Conservation (phyloP, 2,329 filamentous ascomycete species). For the Dothistroma septosporum region DNA sequence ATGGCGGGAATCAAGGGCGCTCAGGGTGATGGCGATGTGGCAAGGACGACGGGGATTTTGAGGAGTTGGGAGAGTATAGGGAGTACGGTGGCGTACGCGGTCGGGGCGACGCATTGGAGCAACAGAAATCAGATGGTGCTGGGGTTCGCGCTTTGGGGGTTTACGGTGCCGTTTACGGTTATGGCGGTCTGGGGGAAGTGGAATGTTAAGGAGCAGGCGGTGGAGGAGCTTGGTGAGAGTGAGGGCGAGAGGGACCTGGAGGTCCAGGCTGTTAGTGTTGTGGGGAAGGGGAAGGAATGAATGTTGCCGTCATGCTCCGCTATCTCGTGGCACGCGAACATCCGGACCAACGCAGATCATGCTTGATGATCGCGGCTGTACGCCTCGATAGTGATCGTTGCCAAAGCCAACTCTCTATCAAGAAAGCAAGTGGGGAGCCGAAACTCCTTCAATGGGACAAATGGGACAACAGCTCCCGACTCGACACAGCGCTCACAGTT, state of each 20-base stretch:
- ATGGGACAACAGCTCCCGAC: too few species aligned
- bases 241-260: not conserved
- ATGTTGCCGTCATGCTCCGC: too few species aligned
- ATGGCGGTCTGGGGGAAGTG: slow-evolving; percentile 19
- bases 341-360: too few species aligned
- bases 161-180: slow-evolving; percentile 25
- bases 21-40: slow-evolving; percentile 32
- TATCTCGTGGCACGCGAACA: too few species aligned
- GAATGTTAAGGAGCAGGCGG: slow-evolving; percentile 8
- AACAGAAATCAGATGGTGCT: slow-evolving; percentile 34
- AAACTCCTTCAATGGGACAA: too few species aligned
- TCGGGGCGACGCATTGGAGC: slow-evolving; percentile 31
- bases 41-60: slow-evolving; percentile 33
- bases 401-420: too few species aligned
- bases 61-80: slow-evolving; percentile 35
- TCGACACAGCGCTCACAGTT: too few species aligned
- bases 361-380: too few species aligned
- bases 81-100: slow-evolving; percentile 33
- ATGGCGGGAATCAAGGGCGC: slow-evolving; percentile 27
- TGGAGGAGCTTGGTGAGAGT: not conserved
- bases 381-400: too few species aligned
- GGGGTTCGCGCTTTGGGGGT: slow-evolving; percentile 31
- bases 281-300: too few species aligned
- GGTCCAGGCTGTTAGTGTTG: too few species aligned
- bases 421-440: too few species aligned